A percentile compares a stretch with the other conserved stretches of the same genome.
Evolutionary conservation across 2,329 filamentous ascomycete species (phyloP).

Genomic region (Bipolaris victoriae): DNA sequence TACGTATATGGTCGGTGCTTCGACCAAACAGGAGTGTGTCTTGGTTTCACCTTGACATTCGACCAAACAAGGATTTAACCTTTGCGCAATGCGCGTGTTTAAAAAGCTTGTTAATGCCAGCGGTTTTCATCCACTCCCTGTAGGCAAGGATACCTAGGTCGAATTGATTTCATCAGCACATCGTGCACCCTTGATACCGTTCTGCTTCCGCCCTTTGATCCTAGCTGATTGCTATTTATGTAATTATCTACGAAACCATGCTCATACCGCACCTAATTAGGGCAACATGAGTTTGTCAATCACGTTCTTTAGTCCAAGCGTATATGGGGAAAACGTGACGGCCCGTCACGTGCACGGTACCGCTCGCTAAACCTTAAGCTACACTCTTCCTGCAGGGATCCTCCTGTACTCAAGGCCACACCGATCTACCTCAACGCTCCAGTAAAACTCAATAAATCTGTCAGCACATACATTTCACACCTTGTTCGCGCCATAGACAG

Average conservation of each 20-base stretch:
- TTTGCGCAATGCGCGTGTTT: not conserved
- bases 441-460: not conserved
- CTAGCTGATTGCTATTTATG: not conserved
- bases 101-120: not conserved
- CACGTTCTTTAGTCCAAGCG: not conserved
- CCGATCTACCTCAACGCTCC: not conserved
- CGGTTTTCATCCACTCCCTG: not conserved
- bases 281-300: not conserved
- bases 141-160: not conserved
- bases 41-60: not conserved
- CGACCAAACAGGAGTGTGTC: not conserved
- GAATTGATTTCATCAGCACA: not conserved
- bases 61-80: not conserved
- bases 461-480: too few relatives aligned
- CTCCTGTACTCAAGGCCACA: not conserved
- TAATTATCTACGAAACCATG: too few relatives aligned
- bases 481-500: not conserved
- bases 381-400: not conserved
- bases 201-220: not conserved
- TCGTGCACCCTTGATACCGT: not conserved
- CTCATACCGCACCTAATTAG: not conserved
- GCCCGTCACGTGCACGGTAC: constrained; percentile 1
- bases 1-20: not conserved
- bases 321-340: not conserved
- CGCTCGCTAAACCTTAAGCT: not conserved